A percentile compares a stretch with the other conserved stretches of the same genome.
Conservation (phyloP, 2,329 filamentous ascomycete genomes). For the Cladophialophora exuberans region DNA sequence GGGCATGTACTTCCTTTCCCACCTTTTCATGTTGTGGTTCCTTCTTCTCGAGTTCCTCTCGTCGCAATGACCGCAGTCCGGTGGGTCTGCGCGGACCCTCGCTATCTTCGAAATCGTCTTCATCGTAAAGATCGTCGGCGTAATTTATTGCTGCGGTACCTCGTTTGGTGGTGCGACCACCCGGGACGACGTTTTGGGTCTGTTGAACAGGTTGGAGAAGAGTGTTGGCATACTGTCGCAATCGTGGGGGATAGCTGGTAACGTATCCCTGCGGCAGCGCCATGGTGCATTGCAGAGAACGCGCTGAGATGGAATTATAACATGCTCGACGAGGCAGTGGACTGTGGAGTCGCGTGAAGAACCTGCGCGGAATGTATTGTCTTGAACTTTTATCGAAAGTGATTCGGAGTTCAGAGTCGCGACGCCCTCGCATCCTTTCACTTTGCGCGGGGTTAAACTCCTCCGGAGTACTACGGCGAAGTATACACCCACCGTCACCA, state of each 20-base stretch:
- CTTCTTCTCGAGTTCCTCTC: conserved; percentile 71
- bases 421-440: no score
- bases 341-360: no score
- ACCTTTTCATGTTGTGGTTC: conserved; percentile 72
- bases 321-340: conserved; percentile 22
- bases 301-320: conserved; percentile 9
- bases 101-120: conserved; percentile 63
- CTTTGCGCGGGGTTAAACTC: no score
- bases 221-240: conserved; percentile 89
- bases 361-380: no score
- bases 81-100: conserved; percentile 74
- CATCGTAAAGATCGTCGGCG: conserved; percentile 92
- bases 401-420: no score
- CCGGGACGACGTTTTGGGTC: conserved; percentile 65
- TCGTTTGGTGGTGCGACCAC: conserved; percentile 89
- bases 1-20: conserved; percentile 77
- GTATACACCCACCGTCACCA: no score
- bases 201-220: conserved; percentile 83
- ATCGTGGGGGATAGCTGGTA: conserved; percentile 85
- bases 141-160: conserved; percentile 98
- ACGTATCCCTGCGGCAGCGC: conserved; percentile 81
- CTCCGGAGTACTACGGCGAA: no score
- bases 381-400: no score
- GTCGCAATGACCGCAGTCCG: conserved; percentile 78
- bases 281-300: conserved; percentile 34